Evolutionary conservation across 192 early-diverging fungal species (phyloP), one percentile per base, ranked within the genome.

Genomic region (Lobosporangium transversale): DNA sequence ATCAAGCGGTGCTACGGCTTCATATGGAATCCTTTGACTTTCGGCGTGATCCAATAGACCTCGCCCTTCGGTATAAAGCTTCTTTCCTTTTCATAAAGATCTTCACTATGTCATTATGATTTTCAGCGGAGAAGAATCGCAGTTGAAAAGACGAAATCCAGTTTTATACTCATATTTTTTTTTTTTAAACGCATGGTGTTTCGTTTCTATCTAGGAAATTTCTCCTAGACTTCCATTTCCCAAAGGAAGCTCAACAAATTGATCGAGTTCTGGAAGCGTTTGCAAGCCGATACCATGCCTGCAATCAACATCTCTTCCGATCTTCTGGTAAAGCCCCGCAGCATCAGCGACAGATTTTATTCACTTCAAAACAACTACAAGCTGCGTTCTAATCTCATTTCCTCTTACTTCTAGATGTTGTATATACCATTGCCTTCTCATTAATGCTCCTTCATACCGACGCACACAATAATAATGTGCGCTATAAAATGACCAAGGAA

Each of bases 381-480:
- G n/a, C n/a, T n/a, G n/a, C n/a, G n/a, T n/a, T n/a, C n/a, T n/a
- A n/a, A n/a, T n/a, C n/a, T n/a, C n/a, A n/a, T 31, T 33, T 49
- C 52, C 17, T 42, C 33, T 32, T 49, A 51, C 36, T 20, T 58
- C 1, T 48, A 90, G 92, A 94, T 52, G 80, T 85, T 9, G 87
- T 90, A 32, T 93, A 95, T 66, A 84, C 91, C 15, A 78, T 94
- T 32, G 87, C 94, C 9, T 95, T 91, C 79, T 92, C 93, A 7
- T 81, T 95, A 15, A 81, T 95, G 53, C 81, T 95, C 58, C 86
- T 95, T 47, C 93, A 95, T 71, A 93, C 93, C 1, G 94, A 95
- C 69, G 91, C 92, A 10, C 93, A 94, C 79, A 95, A 95, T 68
- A 90, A 91, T 40, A 86, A 86, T 49, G 88, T 94, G 21, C 84